These are phyloP conservation scores for Tuber magnatum DNA, from an alignment of 495 filamentous ascomycete genomes.

Conservation along the genomic window DNA sequence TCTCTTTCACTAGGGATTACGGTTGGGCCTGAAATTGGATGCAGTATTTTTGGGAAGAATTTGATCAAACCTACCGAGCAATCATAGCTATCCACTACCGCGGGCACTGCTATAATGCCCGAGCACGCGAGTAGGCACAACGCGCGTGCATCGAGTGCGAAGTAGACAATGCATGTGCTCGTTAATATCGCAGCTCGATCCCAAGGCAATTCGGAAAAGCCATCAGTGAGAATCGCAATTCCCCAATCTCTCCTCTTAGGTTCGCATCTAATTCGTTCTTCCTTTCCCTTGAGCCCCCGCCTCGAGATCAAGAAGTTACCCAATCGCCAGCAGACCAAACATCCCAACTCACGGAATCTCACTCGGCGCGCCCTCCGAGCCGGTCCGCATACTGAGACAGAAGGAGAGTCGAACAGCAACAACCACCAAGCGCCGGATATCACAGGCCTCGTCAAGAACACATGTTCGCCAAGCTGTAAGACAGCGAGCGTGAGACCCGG, in stretches of 20 bases:
- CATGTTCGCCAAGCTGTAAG: background rate
- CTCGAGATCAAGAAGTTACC: background rate
- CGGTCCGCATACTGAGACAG: background rate
- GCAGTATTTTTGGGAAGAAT: background rate
- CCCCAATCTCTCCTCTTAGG: background rate
- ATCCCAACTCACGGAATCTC: background rate
- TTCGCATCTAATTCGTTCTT: background rate
- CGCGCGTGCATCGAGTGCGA: background rate
- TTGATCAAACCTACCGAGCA: no score
- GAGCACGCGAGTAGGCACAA: background rate
- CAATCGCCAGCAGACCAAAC: background rate
- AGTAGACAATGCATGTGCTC: background rate
- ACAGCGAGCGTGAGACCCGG: background rate
- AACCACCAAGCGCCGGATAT: background rate
- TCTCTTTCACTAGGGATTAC: background rate
- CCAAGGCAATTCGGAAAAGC: background rate
- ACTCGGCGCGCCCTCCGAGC: background rate
- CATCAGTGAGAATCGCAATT: background rate
- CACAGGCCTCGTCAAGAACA: background rate
- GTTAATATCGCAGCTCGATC: background rate
- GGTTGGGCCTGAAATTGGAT: background rate
- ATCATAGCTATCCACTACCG: background rate
- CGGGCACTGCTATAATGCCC: background rate
- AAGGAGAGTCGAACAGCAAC: background rate
- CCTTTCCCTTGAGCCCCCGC: background rate